Evolutionary conservation across 768 basidiomycete genomes (phyloP), one percentile per base, ranked within the genome.

Genomic region (Boletus speciosus): DNA sequence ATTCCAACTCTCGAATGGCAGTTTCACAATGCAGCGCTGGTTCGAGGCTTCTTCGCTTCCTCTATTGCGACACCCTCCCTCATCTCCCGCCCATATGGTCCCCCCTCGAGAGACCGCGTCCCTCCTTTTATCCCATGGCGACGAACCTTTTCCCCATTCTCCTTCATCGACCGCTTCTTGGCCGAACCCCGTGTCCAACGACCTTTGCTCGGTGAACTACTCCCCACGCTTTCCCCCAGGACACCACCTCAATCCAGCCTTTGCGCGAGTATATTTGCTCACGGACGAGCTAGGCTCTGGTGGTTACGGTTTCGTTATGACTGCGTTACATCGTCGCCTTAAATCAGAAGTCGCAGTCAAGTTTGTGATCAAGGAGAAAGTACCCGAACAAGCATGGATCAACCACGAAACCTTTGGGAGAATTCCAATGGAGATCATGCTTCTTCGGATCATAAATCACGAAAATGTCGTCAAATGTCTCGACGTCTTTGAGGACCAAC

Each of bases 261-360:
- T 93, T 61, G 81, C 81, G 45, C 73, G 71, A 39, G 65, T 64
- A 44, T 92, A 90, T 62, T 66, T 74, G 36, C 81, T 90, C 23
- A 81, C 79, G 36, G 89, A 88, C 59, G 86, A 91, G 66, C 78
- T 98, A 25, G 95, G 95, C 39, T 84, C 85, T 10, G 95, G 95
- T 41, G 94, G 94, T 16, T 98, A 94, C 66, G 94, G 94, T 2
- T 97, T 98, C 67, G 95, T 98, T 27, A 90, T 96, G 81, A 88
- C 88, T 3, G 93, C 92, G 10, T 72, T 76, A 35, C 82, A 90
- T 65, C 82, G 81, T 14, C 61, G 59, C 31, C 77, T 80, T 43
- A 77, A 77, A 0, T 69, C 75, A 53, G 89, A 93, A 66, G 93
- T 94, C 49, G 94, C 94, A 0, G 89, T 97, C 71, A 98, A 98